These are phyloP conservation scores for Rhypophila decipiens DNA, from an alignment of 495 filamentous ascomycete species.

Conservation along the genomic window DNA sequence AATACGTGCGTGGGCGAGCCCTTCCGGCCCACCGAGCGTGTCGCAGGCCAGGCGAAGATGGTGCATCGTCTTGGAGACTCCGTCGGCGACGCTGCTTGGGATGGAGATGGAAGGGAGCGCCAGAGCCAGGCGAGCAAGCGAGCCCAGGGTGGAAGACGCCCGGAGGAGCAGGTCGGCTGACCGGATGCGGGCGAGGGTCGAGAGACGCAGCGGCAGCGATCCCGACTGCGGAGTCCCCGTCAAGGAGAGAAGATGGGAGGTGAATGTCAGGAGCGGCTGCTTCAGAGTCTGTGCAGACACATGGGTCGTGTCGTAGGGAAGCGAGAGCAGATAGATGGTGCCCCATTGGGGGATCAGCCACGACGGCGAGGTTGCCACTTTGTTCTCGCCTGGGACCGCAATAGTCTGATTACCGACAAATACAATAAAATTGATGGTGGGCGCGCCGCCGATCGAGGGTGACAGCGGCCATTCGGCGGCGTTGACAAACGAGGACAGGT, in stretches of 20 bases:
- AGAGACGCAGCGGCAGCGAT: conserved; percentile 73
- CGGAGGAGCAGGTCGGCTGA: conserved; percentile 82
- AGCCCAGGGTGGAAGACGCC: conserved; percentile 90
- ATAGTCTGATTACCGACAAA: conserved; percentile 61
- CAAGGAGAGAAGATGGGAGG: conserved; percentile 83
- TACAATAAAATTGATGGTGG: conserved; percentile 91
- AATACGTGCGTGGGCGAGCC: conserved; percentile 68
- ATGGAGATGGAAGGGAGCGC: conserved; percentile 88
- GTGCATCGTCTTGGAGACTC: conserved; percentile 70
- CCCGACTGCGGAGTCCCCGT: conserved; percentile 80
- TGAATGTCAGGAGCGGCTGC: conserved; percentile 80
- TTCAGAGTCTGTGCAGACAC: conserved; percentile 51
- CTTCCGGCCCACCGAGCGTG: conserved; percentile 53
- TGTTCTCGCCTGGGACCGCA: conserved; percentile 1
- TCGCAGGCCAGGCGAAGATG: conserved; percentile 73
- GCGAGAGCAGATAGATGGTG: conserved; percentile 75
- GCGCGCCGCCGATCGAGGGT: conserved; percentile 86
- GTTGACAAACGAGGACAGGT: conserved; percentile 91
- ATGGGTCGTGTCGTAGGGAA: conserved; percentile 35
- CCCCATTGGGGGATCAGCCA: conserved; percentile 98
- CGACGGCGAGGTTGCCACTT: conserved; percentile 62
- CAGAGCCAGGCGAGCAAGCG: conserved; percentile 75
- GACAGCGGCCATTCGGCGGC: conserved; percentile 95
- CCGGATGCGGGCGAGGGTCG: conserved; percentile 74
- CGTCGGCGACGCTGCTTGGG: conserved; percentile 75